phyloP scores from a whole-genome alignment of 148 eudicot species.

The Cornus kousa region DNA sequence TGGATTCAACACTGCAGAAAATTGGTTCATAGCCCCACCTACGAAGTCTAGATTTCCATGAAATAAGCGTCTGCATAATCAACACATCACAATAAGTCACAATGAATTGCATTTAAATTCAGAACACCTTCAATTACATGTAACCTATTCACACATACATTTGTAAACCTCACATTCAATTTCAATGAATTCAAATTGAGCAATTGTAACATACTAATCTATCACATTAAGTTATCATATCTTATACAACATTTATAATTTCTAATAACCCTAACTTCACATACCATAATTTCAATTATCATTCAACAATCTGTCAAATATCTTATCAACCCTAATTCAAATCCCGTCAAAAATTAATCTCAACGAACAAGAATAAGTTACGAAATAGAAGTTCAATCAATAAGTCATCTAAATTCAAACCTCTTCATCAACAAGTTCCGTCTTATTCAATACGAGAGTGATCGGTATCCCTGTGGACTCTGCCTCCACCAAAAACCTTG shows the following conservation, averaged over 20 bases:
- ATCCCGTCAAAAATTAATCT: neutral
- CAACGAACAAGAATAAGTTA: no score
- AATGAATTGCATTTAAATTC: no score
- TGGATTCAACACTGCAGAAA: constrained; percentile 78
- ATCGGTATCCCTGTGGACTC: constrained; percentile 75
- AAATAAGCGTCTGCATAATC: constrained; percentile 43
- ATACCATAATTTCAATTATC: neutral
- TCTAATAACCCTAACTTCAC: neutral
- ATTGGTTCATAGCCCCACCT: constrained; percentile 86
- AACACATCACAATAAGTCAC: no score
- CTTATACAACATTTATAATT: neutral
- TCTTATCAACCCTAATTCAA: neutral
- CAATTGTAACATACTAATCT: neutral
- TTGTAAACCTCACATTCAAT: no score
- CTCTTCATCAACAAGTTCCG: constrained; percentile 75
- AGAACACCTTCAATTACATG: no score
- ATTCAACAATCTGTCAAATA: neutral
- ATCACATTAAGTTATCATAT: neutral
- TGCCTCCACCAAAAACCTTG: constrained; percentile 90
- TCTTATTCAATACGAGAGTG: constrained; percentile 76
- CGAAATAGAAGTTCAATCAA: no score
- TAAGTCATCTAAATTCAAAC: constrained; percentile 26
- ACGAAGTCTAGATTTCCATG: constrained; percentile 76
- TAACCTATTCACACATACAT: no score
- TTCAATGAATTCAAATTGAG: neutral